Evolutionary conservation across 345 rosid genomes (phyloP).

Genomic region (Dimocarpus longan): DNA sequence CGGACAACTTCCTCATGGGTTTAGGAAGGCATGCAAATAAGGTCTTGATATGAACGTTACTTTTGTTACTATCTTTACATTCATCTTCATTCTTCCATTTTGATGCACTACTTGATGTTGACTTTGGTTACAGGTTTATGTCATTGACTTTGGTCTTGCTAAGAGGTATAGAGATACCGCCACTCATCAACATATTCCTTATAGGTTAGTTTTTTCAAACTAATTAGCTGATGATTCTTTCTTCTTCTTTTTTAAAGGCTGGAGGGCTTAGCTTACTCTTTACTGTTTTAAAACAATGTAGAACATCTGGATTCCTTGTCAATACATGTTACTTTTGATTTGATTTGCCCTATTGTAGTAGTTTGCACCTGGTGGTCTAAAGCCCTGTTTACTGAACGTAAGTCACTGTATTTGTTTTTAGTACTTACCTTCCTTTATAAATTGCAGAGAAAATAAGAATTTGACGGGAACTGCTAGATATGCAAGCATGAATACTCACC

Average conservation of each 20-base stretch:
- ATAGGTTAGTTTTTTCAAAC: conserved; percentile 50
- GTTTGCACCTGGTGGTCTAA: neutral
- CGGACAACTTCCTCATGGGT: conserved; percentile 94
- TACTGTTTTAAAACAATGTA: neutral
- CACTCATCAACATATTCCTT: conserved; percentile 87
- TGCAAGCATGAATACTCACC: conserved; percentile 97
- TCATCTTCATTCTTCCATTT: conserved; percentile 13
- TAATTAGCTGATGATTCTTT: neutral
- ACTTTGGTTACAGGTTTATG: conserved; percentile 55
- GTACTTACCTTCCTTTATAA: conserved; percentile 10
- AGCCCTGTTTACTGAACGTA: neutral
- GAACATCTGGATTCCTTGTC: neutral
- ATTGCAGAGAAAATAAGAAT: conserved; percentile 85
- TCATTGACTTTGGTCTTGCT: conserved; percentile 91
- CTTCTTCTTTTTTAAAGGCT: neutral
- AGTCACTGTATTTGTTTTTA: neutral
- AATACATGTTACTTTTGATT: neutral
- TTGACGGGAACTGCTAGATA: conserved; percentile 94
- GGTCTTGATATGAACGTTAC: conserved; percentile 40
- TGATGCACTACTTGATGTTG: conserved; percentile 13
- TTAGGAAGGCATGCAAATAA: conserved; percentile 86
- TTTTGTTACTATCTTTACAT: conserved; percentile 6
- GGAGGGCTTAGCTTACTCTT: neutral
- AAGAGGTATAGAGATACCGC: conserved; percentile 83
- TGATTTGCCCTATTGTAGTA: neutral